phyloP scores from a whole-genome alignment of 163 green algal species.

The Volvox carteri region DNA sequence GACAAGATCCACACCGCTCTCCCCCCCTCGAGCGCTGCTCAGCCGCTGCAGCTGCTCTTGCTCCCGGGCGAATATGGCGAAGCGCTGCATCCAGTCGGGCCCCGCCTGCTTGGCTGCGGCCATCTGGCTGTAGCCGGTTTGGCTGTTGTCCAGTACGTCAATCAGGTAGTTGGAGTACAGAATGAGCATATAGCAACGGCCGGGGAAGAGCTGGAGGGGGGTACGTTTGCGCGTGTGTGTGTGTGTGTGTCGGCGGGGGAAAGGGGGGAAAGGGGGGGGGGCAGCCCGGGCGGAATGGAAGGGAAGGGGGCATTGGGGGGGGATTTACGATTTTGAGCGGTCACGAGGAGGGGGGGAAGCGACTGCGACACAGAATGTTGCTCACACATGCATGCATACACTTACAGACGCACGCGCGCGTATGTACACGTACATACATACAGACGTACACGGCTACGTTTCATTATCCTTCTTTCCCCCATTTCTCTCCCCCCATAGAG shows the following conservation, averaged over 20 bases:
- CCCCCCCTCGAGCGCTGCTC: constrained; percentile 32
- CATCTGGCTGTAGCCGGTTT: constrained; percentile 54
- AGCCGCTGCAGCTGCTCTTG: constrained; percentile 65
- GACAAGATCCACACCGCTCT: constrained; percentile 59
- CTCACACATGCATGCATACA: background rate
- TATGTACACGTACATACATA: no score
- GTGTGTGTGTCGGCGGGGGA: background rate
- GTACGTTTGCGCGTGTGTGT: no score
- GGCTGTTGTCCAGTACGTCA: constrained; percentile 58
- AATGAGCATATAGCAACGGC: constrained; percentile 63
- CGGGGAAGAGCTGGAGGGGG: constrained; percentile 32
- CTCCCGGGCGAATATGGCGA: constrained; percentile 60
- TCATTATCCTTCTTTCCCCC: no score
- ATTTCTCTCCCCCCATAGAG: no score
- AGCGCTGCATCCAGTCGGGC: constrained; percentile 51
- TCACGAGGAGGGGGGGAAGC: no score
- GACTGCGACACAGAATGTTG: no score
- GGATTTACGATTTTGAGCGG: no score
- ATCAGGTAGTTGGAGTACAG: constrained; percentile 68
- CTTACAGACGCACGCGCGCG: background rate
- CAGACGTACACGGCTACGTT: no score
- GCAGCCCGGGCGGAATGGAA: background rate
- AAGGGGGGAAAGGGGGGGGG: background rate
- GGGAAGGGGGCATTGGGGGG: background rate
- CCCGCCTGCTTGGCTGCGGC: constrained; percentile 17